Percentiles rank a stretch among this genome's conserved stretches.
Conservation (phyloP, 2,329 filamentous ascomycete genomes). For the Alternaria arbusti region DNA sequence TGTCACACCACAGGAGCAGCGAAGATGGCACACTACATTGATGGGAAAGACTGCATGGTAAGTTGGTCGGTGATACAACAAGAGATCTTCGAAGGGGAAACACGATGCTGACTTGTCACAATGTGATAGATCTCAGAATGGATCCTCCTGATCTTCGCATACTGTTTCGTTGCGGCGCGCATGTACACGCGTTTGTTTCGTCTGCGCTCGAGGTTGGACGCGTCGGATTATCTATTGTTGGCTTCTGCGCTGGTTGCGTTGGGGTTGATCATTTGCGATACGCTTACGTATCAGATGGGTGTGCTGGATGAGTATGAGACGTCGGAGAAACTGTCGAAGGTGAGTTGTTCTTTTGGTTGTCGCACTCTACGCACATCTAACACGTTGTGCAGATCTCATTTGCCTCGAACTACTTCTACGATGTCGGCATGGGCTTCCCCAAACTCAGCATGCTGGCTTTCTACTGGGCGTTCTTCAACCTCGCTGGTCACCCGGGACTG, state of each 20-base stretch:
- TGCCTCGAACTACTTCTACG: slow-evolving; percentile 34
- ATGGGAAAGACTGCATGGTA: slow-evolving; percentile 28
- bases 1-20: slow-evolving; percentile 1
- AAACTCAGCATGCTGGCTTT: slow-evolving; percentile 35
- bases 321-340: slow-evolving; percentile 27
- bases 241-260: slow-evolving; percentile 16
- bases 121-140: slow-evolving; percentile 26
- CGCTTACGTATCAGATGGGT: slow-evolving; percentile 11
- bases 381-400: slow-evolving; percentile 22
- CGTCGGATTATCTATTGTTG: slow-evolving; percentile 24
- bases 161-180: slow-evolving; percentile 25
- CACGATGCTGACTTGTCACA: neutral
- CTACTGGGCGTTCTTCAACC: slow-evolving; percentile 31
- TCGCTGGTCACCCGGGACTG: slow-evolving; percentile 22
- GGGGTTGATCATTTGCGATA: slow-evolving; percentile 26
- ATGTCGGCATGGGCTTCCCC: slow-evolving; percentile 32
- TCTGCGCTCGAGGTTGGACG: slow-evolving; percentile 20
- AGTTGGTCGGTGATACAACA: neutral
- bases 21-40: slow-evolving; percentile 21
- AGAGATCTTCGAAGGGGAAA: neutral
- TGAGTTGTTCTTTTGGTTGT: neutral
- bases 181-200: slow-evolving; percentile 22
- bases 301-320: slow-evolving; percentile 26
- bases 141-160: slow-evolving; percentile 24
- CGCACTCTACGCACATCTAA: neutral